Base-by-base conservation (phyloP, 2,329 filamentous ascomycete genomes). In the Penicillium sp. region DNA sequence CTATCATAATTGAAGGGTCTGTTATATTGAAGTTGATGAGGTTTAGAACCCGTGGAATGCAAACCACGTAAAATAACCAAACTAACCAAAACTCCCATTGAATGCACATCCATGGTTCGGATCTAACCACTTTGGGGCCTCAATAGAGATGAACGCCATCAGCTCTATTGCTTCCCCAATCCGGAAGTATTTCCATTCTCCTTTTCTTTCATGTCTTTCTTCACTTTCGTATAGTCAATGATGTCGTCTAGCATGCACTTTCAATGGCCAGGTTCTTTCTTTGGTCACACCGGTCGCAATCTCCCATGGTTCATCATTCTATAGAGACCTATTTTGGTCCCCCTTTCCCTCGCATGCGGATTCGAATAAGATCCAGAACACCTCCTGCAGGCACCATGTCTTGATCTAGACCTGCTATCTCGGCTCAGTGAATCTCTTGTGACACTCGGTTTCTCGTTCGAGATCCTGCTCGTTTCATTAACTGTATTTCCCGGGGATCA, bases 151-250 rank as follows among this genome's bases (percentile, higher is more conserved):
- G 13, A 49, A 21, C 21, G 11, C 21, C 16, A 14, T 35, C n/a
- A 33, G 8, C 21, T 49, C 37, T 52, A 52, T 52, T 31, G 49
- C 44, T 6, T 10, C 37, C 43, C 27, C 27, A 58, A 58, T 55
- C 10, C 16, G 49, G 57, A 53, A 52, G 56, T 33, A 11, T 13
- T 26, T 27, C 33, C 22, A 14, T 22, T 21, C 5, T 27, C 14
- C 24, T 7, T 16, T 42, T 14, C 22, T 13, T 27, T 8, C 35
- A 27, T 21, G 21, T 27, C 33, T 50, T 50, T 50, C 37, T 49
- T 49, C 29, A 37, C 19, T 49, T 49, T 14, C 35, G 5, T n/a
- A 6, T 26, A 3, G 21, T 11, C 47, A 49, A 37, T 16, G 3
- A 50, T 50, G 33, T 6, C 24, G 37, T 14, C 22, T n/a, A 19